Evolutionary conservation across 495 filamentous ascomycete genomes (phyloP).

Genomic region (Mycothermus thermophilus): DNA sequence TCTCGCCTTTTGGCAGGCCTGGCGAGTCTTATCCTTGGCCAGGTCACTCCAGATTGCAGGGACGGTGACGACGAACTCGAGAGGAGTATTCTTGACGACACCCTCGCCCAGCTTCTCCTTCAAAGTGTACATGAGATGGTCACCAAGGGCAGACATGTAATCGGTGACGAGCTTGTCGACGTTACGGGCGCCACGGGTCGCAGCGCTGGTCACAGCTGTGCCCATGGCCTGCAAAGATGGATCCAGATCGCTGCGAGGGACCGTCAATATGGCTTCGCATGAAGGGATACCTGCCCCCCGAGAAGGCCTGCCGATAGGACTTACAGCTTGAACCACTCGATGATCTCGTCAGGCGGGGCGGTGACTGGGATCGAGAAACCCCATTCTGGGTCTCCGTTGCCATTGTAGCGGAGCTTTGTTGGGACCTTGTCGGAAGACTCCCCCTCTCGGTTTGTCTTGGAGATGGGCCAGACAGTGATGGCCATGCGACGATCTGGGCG

Average conservation of each 20-base stretch:
- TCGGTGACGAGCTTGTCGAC: constrained; percentile 24
- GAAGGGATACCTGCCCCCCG: not conserved
- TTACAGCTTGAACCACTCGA: constrained; percentile 44
- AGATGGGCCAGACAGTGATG: constrained; percentile 30
- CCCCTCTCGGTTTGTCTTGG: constrained; percentile 26
- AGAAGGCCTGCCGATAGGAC: too few species aligned
- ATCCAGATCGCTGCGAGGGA: constrained; percentile 13
- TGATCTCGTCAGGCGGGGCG: constrained; percentile 21
- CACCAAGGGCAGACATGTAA: constrained; percentile 32
- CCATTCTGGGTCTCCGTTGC: constrained; percentile 29
- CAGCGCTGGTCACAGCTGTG: constrained; percentile 20
- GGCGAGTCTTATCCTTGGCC: constrained; percentile 33
- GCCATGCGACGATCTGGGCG: constrained; percentile 22
- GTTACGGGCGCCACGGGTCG: constrained; percentile 18
- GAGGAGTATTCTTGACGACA: constrained; percentile 24
- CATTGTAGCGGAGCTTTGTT: constrained; percentile 29
- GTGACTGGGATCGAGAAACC: constrained; percentile 34
- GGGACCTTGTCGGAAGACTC: constrained; percentile 34
- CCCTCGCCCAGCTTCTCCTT: constrained; percentile 23
- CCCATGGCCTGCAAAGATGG: constrained; percentile 14
- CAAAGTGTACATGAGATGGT: constrained; percentile 28
- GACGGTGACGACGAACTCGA: constrained; percentile 39
- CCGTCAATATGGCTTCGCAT: not conserved
- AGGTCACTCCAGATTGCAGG: constrained; percentile 43
- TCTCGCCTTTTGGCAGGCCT: constrained; percentile 30